Conservation (phyloP, 306 rosid genomes). For the Cicer judaicum region DNA sequence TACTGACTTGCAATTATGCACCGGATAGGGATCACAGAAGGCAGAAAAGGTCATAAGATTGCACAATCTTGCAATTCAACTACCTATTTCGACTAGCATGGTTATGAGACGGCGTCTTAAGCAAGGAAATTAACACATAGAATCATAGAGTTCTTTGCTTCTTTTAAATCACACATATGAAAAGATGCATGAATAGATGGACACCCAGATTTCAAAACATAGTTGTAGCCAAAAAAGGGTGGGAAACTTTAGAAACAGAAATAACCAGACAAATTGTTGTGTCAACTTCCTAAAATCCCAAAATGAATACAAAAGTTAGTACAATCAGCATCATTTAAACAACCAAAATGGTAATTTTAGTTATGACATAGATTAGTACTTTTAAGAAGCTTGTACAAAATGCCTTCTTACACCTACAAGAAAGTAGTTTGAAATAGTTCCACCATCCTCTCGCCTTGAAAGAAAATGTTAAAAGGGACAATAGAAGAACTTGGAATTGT, state of each 20-base stretch:
- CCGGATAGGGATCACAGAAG: neutral
- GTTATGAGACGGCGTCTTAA: neutral
- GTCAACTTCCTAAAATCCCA: conserved; percentile 5
- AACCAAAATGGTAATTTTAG: neutral
- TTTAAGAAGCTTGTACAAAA: neutral
- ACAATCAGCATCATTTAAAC: neutral
- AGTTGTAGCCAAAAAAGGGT: neutral
- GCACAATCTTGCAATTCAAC: neutral
- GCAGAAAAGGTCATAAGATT: neutral
- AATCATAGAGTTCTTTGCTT: neutral
- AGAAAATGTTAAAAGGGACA: neutral
- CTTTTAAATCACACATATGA: conserved; percentile 4
- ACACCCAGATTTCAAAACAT: conserved; percentile 1
- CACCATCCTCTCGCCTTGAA: neutral
- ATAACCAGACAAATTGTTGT: neutral
- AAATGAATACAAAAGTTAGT: neutral
- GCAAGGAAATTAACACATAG: conserved; percentile 7
- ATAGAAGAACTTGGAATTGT: neutral
- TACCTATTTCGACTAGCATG: neutral
- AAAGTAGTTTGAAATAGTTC: neutral
- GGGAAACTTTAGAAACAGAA: neutral
- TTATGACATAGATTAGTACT: neutral
- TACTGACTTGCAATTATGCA: neutral
- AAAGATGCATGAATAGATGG: neutral
- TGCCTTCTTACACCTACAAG: neutral